phyloP scores from a whole-genome alignment of 768 basidiomycete genomes.

The Holtermanniella nyarrowii region DNA sequence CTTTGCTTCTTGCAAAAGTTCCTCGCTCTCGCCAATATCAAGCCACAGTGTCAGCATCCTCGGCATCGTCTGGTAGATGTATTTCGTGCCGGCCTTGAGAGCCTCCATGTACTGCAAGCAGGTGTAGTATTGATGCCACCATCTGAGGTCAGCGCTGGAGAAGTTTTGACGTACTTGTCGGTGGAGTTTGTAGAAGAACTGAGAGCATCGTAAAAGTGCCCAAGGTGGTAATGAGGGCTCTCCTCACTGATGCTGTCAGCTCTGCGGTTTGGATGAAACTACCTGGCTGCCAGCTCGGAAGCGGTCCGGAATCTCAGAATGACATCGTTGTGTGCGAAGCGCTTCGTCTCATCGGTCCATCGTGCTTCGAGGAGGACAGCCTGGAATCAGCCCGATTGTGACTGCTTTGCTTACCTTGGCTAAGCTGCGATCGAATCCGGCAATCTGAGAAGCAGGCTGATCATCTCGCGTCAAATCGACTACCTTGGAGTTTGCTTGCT shows the following conservation, averaged over 20 bases:
- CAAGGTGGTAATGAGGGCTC: constrained; percentile 73
- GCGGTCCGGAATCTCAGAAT: constrained; percentile 47
- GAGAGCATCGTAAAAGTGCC: constrained; percentile 66
- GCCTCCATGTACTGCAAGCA: constrained; percentile 59
- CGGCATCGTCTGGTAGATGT: constrained; percentile 89
- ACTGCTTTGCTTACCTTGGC: constrained; percentile 56
- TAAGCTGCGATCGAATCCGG: constrained; percentile 20
- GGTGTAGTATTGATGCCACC: constrained; percentile 41
- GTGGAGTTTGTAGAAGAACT: constrained; percentile 6
- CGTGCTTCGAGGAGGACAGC: constrained; percentile 70
- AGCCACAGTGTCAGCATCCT: constrained; percentile 90
- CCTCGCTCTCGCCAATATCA: constrained; percentile 64
- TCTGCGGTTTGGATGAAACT: constrained; percentile 5
- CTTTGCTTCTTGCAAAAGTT: constrained; percentile 6
- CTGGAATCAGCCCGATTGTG: constrained; percentile 30
- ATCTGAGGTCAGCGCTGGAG: constrained; percentile 5
- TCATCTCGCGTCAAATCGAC: constrained; percentile 7
- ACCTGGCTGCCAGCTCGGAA: constrained; percentile 39
- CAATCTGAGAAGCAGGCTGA: constrained; percentile 2
- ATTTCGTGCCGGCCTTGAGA: constrained; percentile 77
- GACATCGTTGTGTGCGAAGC: constrained; percentile 60
- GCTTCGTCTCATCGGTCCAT: constrained; percentile 84
- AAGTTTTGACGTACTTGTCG: constrained; percentile 1
- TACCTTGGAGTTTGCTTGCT: background rate
- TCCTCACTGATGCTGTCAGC: constrained; percentile 45